A percentile compares a stretch with the other conserved stretches of the same genome.
Evolutionary conservation across 1,284 basidiomycete species (phyloP).

Genomic region (Agaricales sp.): DNA sequence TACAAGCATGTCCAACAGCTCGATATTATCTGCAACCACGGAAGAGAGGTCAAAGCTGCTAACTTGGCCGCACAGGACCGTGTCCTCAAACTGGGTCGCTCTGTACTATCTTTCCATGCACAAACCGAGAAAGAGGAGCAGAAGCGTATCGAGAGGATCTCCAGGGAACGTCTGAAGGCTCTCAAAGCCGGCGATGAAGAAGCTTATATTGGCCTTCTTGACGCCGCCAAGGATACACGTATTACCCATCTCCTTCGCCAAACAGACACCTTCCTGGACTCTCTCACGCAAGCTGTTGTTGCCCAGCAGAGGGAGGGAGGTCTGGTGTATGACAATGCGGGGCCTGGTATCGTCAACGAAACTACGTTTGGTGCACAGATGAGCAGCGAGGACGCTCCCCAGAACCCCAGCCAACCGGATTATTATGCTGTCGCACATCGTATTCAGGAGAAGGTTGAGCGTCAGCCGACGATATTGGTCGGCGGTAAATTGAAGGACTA

Average conservation of each 20-base stretch:
- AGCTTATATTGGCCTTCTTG: constrained; percentile 97
- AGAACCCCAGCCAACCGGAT: constrained; percentile 79
- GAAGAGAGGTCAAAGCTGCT: constrained; percentile 59
- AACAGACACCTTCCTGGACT: constrained; percentile 93
- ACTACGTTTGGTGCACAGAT: constrained; percentile 85
- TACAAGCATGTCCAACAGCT: constrained; percentile 97
- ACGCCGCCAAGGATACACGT: constrained; percentile 98
- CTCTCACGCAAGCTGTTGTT: constrained; percentile 88
- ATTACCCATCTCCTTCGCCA: constrained; percentile 95
- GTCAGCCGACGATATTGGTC: constrained; percentile 77
- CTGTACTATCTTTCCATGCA: constrained; percentile 80
- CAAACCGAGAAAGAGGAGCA: constrained; percentile 98
- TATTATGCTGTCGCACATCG: constrained; percentile 96
- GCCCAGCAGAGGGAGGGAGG: constrained; percentile 87
- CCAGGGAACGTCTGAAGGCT: constrained; percentile 97
- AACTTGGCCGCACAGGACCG: constrained; percentile 67
- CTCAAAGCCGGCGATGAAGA: constrained; percentile 98
- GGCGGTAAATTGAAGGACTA: constrained; percentile 89
- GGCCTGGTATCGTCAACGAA: constrained; percentile 37
- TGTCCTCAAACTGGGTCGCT: constrained; percentile 73
- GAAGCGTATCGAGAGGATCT: constrained; percentile 91
- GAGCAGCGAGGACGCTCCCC: constrained; percentile 44
- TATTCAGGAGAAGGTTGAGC: constrained; percentile 82
- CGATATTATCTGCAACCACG: constrained; percentile 80
- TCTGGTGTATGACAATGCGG: constrained; percentile 31